Conservation (phyloP, 345 rosid species). For the Eucalyptus grandis region DNA sequence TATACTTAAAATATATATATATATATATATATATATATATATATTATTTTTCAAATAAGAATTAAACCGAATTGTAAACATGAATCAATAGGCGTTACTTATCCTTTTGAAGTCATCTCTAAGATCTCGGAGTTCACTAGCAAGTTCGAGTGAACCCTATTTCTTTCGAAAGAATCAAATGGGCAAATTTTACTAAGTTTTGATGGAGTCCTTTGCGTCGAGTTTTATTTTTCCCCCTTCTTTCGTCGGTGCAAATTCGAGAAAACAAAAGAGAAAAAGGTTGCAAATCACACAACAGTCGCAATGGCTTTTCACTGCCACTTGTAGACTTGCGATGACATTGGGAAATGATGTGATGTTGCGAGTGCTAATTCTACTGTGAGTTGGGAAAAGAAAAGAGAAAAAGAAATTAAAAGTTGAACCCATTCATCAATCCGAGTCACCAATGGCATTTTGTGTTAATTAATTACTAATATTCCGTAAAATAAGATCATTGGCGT, state of each 20-base stretch:
- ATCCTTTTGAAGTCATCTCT: background rate
- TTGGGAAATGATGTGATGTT: background rate
- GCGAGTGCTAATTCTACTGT: background rate
- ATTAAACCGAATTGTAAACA: background rate
- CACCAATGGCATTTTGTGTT: background rate
- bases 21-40: background rate
- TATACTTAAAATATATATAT: background rate
- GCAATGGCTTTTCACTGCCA: background rate
- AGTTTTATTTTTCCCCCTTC: background rate
- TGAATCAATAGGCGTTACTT: background rate
- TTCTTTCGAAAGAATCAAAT: background rate
- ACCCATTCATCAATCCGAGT: background rate
- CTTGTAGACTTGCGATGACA: background rate
- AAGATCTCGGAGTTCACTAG: background rate
- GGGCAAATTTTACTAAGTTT: background rate
- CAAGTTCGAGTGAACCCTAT: background rate
- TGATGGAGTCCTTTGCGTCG: background rate
- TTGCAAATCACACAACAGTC: background rate
- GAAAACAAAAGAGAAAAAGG: background rate
- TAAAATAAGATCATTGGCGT: background rate
- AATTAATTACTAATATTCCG: background rate
- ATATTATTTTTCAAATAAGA: background rate
- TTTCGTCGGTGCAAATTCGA: background rate
- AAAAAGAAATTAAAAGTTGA: background rate
- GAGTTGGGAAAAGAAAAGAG: background rate